Percentiles rank a stretch among this genome's conserved stretches.
phyloP scores from a whole-genome alignment of 2,329 filamentous ascomycete genomes.

The Xylariaceae sp. region DNA sequence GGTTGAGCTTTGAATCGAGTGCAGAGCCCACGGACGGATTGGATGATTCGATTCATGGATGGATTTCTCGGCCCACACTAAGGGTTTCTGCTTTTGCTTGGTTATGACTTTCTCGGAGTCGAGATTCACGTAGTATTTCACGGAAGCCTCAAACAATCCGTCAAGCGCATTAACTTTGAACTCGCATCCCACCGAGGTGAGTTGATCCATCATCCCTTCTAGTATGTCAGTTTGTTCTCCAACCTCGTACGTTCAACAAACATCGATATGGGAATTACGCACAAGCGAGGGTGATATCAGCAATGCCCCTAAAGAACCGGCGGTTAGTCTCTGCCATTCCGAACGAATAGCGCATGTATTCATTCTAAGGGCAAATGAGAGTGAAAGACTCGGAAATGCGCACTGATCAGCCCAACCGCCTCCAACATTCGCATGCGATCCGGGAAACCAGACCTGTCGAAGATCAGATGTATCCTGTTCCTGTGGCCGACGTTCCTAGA shows the following conservation, averaged over 20 bases:
- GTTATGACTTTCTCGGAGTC: slow-evolving; percentile 16
- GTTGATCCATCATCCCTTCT: slow-evolving; percentile 53
- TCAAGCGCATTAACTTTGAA: slow-evolving; percentile 34
- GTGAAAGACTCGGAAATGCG: not conserved
- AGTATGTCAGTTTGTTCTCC: slow-evolving; percentile 2
- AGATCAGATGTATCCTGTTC: slow-evolving; percentile 40
- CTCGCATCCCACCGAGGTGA: slow-evolving; percentile 47
- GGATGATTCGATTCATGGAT: slow-evolving; percentile 46
- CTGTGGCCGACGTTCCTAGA: slow-evolving; percentile 45
- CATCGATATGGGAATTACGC: slow-evolving; percentile 13
- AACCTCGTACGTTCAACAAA: not conserved
- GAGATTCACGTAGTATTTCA: slow-evolving; percentile 38
- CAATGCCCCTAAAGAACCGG: slow-evolving; percentile 28
- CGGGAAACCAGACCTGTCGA: slow-evolving; percentile 61
- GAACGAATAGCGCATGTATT: not conserved
- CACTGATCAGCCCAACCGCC: slow-evolving; percentile 56
- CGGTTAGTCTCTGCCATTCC: not conserved
- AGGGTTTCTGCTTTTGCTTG: slow-evolving; percentile 12
- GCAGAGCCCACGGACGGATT: slow-evolving; percentile 45
- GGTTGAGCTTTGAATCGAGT: slow-evolving; percentile 37
- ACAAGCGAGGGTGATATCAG: slow-evolving; percentile 36
- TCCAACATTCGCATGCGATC: slow-evolving; percentile 65
- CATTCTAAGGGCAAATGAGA: not conserved
- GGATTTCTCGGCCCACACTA: slow-evolving; percentile 41
- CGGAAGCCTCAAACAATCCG: slow-evolving; percentile 32